These are phyloP conservation scores for Penicillium sp. DNA, from an alignment of 2,329 filamentous ascomycete species.

Conservation along the genomic window DNA sequence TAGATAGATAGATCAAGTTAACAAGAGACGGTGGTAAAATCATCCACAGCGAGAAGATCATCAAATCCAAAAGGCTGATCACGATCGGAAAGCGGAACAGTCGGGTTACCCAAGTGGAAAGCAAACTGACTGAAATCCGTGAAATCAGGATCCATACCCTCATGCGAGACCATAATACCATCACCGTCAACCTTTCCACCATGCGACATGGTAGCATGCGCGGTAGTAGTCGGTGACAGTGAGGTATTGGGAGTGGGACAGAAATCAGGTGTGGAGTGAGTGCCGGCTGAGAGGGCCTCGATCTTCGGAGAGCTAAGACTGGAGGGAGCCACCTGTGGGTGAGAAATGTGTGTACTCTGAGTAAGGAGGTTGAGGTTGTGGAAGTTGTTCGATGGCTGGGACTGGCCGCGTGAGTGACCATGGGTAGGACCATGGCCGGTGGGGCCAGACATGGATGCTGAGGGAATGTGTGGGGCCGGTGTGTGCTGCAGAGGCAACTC, in stretches of 20 bases:
- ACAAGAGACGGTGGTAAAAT: conserved; percentile 31
- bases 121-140: conserved; percentile 37
- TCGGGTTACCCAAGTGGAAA: conserved; percentile 26
- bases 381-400: conserved; percentile 22
- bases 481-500: conserved; percentile 29
- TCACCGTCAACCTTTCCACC: conserved; percentile 21
- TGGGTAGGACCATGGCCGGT: conserved; percentile 10
- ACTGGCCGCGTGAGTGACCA: conserved; percentile 21
- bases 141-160: conserved; percentile 31
- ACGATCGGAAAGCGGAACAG: conserved; percentile 20
- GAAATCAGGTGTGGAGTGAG: conserved; percentile 34
- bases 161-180: conserved; percentile 27
- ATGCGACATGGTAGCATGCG: not conserved
- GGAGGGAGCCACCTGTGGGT: conserved; percentile 1
- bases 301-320: conserved; percentile 20
- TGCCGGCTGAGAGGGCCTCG: conserved; percentile 27
- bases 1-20: conserved; percentile 10
- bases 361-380: conserved; percentile 24
- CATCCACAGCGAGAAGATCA: conserved; percentile 33
- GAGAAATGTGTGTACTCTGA: conserved; percentile 17
- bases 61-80: conserved; percentile 31
- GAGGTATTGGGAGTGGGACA: conserved; percentile 33
- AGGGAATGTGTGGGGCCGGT: conserved; percentile 10
- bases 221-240: conserved; percentile 25
- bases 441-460: conserved; percentile 21